phyloP scores from a whole-genome alignment of 176 grass and related monocot genomes.

The Carex kokanica region DNA sequence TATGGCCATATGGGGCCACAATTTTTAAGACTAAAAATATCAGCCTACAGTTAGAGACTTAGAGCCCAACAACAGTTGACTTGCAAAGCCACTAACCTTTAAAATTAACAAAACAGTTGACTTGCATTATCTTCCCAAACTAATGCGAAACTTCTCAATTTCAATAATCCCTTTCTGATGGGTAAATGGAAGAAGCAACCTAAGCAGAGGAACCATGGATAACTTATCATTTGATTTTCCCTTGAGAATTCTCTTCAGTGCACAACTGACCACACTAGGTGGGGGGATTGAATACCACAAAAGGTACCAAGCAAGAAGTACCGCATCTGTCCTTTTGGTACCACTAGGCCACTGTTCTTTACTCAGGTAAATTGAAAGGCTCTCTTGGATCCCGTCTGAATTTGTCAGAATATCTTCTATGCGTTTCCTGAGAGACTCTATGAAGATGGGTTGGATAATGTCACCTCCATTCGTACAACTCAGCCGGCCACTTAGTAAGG shows the following conservation, averaged over 20 bases:
- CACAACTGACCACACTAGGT: conserved; percentile 48
- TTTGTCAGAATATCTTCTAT: conserved; percentile 49
- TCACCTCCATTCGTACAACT: conserved; percentile 44
- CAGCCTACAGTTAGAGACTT: neutral
- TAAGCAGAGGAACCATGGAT: conserved; percentile 69
- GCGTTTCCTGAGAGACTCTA: conserved; percentile 71
- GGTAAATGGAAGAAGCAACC: conserved; percentile 54
- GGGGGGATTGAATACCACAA: conserved; percentile 82
- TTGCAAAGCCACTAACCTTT: too few species aligned
- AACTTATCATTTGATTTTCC: conserved; percentile 5
- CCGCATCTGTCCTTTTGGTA: conserved; percentile 18
- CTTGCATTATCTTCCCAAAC: conserved; percentile 11
- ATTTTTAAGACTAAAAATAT: neutral
- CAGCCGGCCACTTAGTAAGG: conserved; percentile 61
- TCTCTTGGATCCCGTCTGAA: conserved; percentile 40
- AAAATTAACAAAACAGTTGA: neutral
- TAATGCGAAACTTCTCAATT: conserved; percentile 57
- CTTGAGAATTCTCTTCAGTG: conserved; percentile 42
- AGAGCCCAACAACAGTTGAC: neutral
- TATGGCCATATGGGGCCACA: neutral
- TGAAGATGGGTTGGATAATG: conserved; percentile 67
- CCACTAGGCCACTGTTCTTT: conserved; percentile 60
- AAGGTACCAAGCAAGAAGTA: conserved; percentile 84
- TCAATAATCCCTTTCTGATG: conserved; percentile 58
- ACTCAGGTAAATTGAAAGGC: conserved; percentile 49